Percentiles rank a stretch among this genome's conserved stretches.
phyloP scores from a whole-genome alignment of 768 basidiomycete species.

The Lentinula sp. region DNA sequence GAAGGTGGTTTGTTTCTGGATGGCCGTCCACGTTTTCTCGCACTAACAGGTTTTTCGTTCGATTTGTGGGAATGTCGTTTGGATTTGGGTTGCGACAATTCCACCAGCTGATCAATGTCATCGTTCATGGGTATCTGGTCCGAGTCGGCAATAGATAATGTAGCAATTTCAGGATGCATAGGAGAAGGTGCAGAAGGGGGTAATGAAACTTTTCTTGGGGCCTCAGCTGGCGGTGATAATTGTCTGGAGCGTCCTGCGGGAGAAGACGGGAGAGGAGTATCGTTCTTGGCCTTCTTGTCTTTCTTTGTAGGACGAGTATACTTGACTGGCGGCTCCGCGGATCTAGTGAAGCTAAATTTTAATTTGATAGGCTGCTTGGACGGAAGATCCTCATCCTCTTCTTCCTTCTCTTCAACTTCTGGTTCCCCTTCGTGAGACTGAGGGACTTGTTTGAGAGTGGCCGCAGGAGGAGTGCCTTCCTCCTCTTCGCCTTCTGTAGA shows the following conservation, averaged over 20 bases:
- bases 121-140: constrained; percentile 8
- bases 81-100: background rate
- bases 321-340: background rate
- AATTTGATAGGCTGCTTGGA: background rate
- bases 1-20: background rate
- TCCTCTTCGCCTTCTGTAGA: background rate
- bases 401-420: constrained; percentile 1
- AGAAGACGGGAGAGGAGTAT: background rate
- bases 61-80: background rate
- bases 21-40: background rate
- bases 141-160: constrained; percentile 6
- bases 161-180: constrained; percentile 23
- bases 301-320: background rate
- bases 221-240: background rate
- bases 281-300: background rate
- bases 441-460: background rate
- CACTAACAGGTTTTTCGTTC: background rate
- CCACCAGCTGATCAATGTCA: background rate
- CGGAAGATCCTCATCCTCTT: background rate
- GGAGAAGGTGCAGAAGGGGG: constrained; percentile 14
- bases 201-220: background rate
- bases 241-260: background rate
- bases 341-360: background rate
- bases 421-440: background rate
- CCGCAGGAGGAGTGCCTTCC: background rate